phyloP scores from a whole-genome alignment of 1,284 basidiomycete genomes.

The Volvariella volvacea region DNA sequence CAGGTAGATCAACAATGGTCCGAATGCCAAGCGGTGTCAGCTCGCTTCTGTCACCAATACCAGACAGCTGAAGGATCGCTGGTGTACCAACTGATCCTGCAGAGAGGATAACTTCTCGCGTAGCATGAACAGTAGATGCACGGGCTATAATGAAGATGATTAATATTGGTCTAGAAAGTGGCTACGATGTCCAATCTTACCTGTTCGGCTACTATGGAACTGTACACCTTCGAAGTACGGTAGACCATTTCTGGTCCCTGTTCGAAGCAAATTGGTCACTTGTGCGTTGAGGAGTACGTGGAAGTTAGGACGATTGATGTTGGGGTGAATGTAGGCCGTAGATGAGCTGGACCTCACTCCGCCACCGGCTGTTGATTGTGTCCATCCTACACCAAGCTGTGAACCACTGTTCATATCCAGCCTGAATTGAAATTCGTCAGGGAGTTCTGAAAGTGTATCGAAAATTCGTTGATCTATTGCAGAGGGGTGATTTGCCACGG shows the following conservation, averaged over 20 bases:
- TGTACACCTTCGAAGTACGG: no score
- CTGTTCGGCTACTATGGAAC: no score
- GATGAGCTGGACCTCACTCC: slow-evolving; percentile 28
- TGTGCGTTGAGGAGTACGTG: slow-evolving; percentile 30
- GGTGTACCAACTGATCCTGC: slow-evolving; percentile 35
- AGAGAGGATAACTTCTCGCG: slow-evolving; percentile 31
- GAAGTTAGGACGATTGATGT: slow-evolving; percentile 28
- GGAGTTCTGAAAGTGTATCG: slow-evolving; percentile 22
- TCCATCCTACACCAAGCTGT: slow-evolving; percentile 22
- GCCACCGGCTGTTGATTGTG: slow-evolving; percentile 22
- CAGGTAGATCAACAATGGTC: slow-evolving; percentile 23
- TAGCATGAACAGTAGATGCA: slow-evolving; percentile 10
- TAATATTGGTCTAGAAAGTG: no score
- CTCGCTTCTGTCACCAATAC: slow-evolving; percentile 29
- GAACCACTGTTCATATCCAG: slow-evolving; percentile 33
- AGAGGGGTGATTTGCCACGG: slow-evolving; percentile 23
- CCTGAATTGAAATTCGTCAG: slow-evolving; percentile 29
- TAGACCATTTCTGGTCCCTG: no score
- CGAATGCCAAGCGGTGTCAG: slow-evolving; percentile 17
- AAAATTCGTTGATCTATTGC: slow-evolving; percentile 26
- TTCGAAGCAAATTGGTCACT: background rate
- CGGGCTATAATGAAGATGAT: no score
- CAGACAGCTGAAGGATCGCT: slow-evolving; percentile 38
- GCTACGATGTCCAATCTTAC: no score
- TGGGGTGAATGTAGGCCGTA: slow-evolving; percentile 28